Base-by-base conservation (phyloP, 768 basidiomycete genomes). In the Leccinum boreale region DNA sequence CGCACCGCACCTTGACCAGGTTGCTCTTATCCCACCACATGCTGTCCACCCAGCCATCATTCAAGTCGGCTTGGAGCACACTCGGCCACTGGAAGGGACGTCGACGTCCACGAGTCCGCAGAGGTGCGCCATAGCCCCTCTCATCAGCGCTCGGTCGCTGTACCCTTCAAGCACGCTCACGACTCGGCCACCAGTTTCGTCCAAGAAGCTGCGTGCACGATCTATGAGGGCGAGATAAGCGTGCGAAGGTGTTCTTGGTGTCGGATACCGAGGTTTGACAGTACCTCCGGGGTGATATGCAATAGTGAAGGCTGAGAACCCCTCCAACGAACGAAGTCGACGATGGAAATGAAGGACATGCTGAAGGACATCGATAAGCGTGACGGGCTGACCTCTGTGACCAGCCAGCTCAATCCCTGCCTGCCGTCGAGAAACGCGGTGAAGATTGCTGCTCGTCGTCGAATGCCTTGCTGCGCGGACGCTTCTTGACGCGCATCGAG, bases 91-190 rank as follows among this genome's bases (percentile, higher is more conserved):
- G 36, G 36, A 17, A 39, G 17, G 17, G 36, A 39, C 17, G 3
- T 17, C 36, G 8, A 39, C 8, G 17, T 62, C 68, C 2, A 76
- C 77, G 28, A 98, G 73, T 4, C 94, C 95, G 7, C 77, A 75
- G 2, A 96, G 70, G 68, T 94, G 90, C 0, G 93, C 90, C 82
- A 94, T 84, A 0, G 87, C 81, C 0, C 90, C 96, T 60, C 90
- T 93, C 6, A 78, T 85, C 54, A 98, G 77, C 0, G 96, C 94
- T 6, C 88, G 81, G 70, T 98, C 94, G 63, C 90, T 92, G 67
- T 98, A 98, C 2, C 94, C 96, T 74, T 99, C 96, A 1, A 99
- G 83, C 0, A 98, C 90, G 63, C 92, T 94, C 39, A 98, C 79
- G 5, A 96, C 64, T 44, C 85, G 80, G 0, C 94, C 93, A 6